These are phyloP conservation scores for Handroanthus guayacan DNA, from an alignment of 257 asterid species.

Conservation along the genomic window DNA sequence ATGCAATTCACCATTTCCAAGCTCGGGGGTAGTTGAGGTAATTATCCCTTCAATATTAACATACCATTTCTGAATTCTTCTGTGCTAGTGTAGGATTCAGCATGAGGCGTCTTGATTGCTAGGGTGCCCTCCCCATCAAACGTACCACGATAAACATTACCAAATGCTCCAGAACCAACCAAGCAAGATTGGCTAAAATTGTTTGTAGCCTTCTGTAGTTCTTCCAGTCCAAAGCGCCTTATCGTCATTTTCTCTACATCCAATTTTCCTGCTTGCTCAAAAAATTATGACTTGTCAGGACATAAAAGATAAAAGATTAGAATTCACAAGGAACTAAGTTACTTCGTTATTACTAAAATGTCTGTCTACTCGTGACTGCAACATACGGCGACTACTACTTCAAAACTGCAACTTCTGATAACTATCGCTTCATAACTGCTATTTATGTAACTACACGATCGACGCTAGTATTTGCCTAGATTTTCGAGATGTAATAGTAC, in stretches of 20 bases:
- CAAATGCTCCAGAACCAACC: conserved; percentile 76
- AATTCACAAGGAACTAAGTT: not conserved
- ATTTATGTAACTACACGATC: too few species aligned
- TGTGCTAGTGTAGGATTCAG: conserved; percentile 55
- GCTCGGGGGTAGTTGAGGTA: too few species aligned
- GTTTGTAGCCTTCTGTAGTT: conserved; percentile 65
- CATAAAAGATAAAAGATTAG: not conserved
- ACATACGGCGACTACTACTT: too few species aligned
- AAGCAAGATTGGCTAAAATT: conserved; percentile 66
- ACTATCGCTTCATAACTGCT: too few species aligned
- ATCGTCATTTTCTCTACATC: conserved; percentile 52
- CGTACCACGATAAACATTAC: conserved; percentile 68
- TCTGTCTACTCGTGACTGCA: too few species aligned
- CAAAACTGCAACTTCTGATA: too few species aligned
- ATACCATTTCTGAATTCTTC: conserved; percentile 81
- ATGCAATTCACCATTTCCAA: too few species aligned
- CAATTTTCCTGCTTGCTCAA: conserved; percentile 45
- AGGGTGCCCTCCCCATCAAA: conserved; percentile 53
- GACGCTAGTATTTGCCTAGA: too few species aligned
- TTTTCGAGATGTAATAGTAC: too few species aligned
- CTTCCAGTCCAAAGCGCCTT: conserved; percentile 58
- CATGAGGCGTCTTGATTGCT: conserved; percentile 71
- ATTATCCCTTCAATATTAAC: too few species aligned
- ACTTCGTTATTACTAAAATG: too few species aligned
- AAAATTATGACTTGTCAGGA: conserved; percentile 10